Conservation (phyloP, 108 stramenopile species). For the Fistulifera pelliculosa region DNA sequence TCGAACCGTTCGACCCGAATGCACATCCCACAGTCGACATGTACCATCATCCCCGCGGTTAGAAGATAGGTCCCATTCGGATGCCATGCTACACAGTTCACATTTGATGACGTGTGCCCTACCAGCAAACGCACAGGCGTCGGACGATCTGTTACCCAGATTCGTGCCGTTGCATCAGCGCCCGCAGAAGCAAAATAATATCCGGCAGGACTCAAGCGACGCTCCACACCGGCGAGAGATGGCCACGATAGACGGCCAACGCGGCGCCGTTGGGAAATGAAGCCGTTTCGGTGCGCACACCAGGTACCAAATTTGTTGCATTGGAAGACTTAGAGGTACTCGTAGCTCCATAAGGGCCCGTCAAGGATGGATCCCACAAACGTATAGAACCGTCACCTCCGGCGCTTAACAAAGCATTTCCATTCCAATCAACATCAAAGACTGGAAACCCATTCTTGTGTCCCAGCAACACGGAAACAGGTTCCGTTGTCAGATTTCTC, state of each 20-base stretch:
- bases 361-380: conserved; percentile 81
- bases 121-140: conserved; percentile 84
- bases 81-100: conserved; percentile 87
- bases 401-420: conserved; percentile 68
- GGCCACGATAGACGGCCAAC: conserved; percentile 76
- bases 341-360: conserved; percentile 53
- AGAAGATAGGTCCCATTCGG: conserved; percentile 92
- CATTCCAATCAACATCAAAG: conserved; percentile 84
- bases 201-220: conserved; percentile 79
- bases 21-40: conserved; percentile 92
- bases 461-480: conserved; percentile 65
- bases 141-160: conserved; percentile 91
- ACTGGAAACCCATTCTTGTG: conserved; percentile 88
- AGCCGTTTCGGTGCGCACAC: conserved; percentile 5
- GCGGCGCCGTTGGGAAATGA: conserved; percentile 71
- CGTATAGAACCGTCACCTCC: conserved; percentile 81
- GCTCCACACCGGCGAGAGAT: conserved; percentile 77
- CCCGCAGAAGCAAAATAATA: conserved; percentile 94
- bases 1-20: conserved; percentile 84
- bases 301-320: background rate
- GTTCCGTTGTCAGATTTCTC: conserved; percentile 24
- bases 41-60: conserved; percentile 91
- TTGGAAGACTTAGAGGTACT: background rate
- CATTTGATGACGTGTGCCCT: conserved; percentile 85
- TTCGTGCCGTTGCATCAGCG: conserved; percentile 81